Base-by-base conservation (phyloP, 495 filamentous ascomycete species). In the Saxophila tyrrhenica region DNA sequence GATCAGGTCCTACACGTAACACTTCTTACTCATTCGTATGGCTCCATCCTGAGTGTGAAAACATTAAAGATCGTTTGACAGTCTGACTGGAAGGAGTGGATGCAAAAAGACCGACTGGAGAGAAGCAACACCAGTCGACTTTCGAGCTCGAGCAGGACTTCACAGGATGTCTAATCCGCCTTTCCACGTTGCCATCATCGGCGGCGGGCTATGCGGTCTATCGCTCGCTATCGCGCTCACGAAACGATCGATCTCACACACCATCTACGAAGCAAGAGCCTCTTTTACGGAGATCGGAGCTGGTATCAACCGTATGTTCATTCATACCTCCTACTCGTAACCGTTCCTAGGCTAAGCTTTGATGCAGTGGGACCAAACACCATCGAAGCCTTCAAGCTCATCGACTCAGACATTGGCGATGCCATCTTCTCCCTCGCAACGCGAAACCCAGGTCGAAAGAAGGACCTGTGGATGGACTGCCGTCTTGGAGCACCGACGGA, bases 261-360 rank as follows among this genome's bases (percentile, higher is more conserved):
- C 67, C 5, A 63, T 82, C 49, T 83, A 81, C 66, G 79, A 82
- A 55, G 69, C 75, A 10, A 72, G 73, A 0, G 48, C 61, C 3
- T 57, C 58, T 0, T 76, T 82, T 39, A 66, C 67, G 0, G 76
- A 79, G 50, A 59, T 65, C 15, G 57, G 63, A 3, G 60, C 61
- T 13, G 64, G 61, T 22, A 47, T 65, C 25, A 29, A 56, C 54
- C 10, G 29, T 35, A 35, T 13, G 29, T 35, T 7, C 13, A 35
- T n/a, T n/a, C n/a, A n/a, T n/a, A n/a, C n/a, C n/a, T n/a, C n/a
- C n/a, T n/a, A n/a, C n/a, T n/a, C n/a, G n/a, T n/a, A n/a, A n/a
- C n/a, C n/a, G n/a, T n/a, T n/a, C n/a, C n/a, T n/a, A n/a, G n/a
- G n/a, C n/a, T n/a, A n/a, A n/a, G n/a, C n/a, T n/a, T n/a, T n/a